Evolutionary conservation across 768 basidiomycete species (phyloP).

Genomic region (Lyophyllum shimeji): DNA sequence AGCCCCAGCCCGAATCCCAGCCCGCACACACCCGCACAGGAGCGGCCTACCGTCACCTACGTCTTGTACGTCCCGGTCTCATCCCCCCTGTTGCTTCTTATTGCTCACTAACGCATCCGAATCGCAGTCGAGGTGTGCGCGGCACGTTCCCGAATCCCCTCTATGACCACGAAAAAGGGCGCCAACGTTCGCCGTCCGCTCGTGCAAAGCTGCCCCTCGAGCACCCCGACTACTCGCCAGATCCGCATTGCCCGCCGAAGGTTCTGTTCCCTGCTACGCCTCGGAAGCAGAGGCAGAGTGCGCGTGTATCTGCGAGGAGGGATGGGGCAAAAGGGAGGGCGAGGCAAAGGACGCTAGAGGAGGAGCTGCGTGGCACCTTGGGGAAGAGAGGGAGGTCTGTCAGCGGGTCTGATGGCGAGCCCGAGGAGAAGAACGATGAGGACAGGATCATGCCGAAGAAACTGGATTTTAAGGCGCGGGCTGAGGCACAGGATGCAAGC

Average conservation of each 20-base stretch:
- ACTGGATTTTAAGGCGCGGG: constrained; percentile 24
- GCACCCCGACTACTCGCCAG: constrained; percentile 67
- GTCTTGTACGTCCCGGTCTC: constrained; percentile 59
- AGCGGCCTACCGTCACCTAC: constrained; percentile 65
- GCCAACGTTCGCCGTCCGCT: constrained; percentile 42
- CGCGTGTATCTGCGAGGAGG: neutral
- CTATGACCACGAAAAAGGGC: constrained; percentile 43
- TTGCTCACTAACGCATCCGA: constrained; percentile 1
- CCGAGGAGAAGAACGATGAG: constrained; percentile 9
- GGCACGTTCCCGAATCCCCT: constrained; percentile 63
- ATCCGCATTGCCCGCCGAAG: constrained; percentile 52
- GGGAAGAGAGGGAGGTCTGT: constrained; percentile 16
- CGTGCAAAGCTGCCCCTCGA: constrained; percentile 56
- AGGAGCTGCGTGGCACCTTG: constrained; percentile 7
- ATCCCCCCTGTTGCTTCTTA: neutral
- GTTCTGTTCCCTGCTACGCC: constrained; percentile 46
- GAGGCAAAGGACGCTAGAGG: constrained; percentile 6
- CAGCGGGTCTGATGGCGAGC: constrained; percentile 22
- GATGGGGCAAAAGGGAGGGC: constrained; percentile 3
- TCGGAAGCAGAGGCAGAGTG: constrained; percentile 8
- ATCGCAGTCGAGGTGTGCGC: constrained; percentile 63
- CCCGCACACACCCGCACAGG: constrained; percentile 32
- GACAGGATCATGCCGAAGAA: constrained; percentile 23
- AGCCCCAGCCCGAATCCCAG: constrained; percentile 30
- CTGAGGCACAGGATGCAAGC: constrained; percentile 2